phyloP scores from a whole-genome alignment of 441 rosid genomes.

The Pelargonium fulgidum region DNA sequence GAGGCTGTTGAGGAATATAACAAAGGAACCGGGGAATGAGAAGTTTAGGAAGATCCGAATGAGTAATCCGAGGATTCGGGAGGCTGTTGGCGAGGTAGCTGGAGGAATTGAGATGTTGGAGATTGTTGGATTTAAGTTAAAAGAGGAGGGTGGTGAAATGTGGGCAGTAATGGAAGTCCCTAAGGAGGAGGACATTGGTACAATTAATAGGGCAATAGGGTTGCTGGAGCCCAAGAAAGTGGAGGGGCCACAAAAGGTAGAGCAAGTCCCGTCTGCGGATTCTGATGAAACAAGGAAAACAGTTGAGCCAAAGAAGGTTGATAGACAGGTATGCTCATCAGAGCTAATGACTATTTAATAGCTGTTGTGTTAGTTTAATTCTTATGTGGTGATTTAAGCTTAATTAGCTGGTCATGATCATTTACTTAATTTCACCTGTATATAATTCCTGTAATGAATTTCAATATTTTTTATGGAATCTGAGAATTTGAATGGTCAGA shows the following conservation, averaged over 20 bases:
- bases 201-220: slow-evolving; percentile 41
- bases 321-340: too few species aligned
- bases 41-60: slow-evolving; percentile 77
- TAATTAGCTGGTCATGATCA: too few species aligned
- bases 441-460: too few species aligned
- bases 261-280: slow-evolving; percentile 30
- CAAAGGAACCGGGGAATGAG: slow-evolving; percentile 65
- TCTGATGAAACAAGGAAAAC: slow-evolving; percentile 31
- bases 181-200: slow-evolving; percentile 30
- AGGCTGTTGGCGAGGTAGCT: slow-evolving; percentile 59
- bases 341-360: too few species aligned
- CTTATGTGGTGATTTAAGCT: too few species aligned
- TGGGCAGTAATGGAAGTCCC: slow-evolving; percentile 77
- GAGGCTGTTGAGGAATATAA: slow-evolving; percentile 62
- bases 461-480: too few species aligned
- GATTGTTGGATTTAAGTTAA: slow-evolving; percentile 59
- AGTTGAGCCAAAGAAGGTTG: slow-evolving; percentile 50
- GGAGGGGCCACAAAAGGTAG: slow-evolving; percentile 25
- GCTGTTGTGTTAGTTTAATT: too few species aligned
- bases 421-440: too few species aligned
- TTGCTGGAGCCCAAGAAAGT: slow-evolving; percentile 47
- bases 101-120: slow-evolving; percentile 82
- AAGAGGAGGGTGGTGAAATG: slow-evolving; percentile 66
- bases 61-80: slow-evolving; percentile 79
- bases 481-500: too few species aligned